Base-by-base conservation (phyloP, 331 rosid species). In the Prunus yedoensis region DNA sequence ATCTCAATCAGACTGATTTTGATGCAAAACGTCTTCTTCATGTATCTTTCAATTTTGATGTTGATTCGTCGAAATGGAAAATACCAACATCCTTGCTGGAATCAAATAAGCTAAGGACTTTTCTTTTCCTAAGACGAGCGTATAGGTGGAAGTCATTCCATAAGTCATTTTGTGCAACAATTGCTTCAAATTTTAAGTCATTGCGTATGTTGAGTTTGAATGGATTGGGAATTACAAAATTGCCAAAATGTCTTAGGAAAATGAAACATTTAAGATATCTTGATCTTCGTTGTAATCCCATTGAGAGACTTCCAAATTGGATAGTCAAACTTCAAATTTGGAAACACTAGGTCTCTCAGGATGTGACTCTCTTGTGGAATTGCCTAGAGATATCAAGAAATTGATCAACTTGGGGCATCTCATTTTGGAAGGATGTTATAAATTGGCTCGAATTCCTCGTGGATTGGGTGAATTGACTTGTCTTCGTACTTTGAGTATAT, bases 291-390 rank as follows among this genome's bases (percentile, higher is more conserved):
- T 0, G 1, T 0, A 32, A 32, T 21, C 23, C 23, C 23, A 23
- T 23, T 0, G 23, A 3, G 17, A 52, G 9, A 21, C 81, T 88
- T 52, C 89, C 90, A 4, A 12, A 27, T 1, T 70, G 32, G 8
- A 61, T 83, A 60, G 18, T 46, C 16, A 65, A 59, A 10, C 66
- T 86, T 2, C 51, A 1, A 81, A 86, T 51, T 51, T 88, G 85
- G 82, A 85, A 9, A 77, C 85, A 4, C 50, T 88, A 10, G 70
- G 71, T 10, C 82, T 83, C 1, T 59, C 3, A 23, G 1, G 25
- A 23, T 23, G 25, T 23, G 1, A 1, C 25, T 23, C 25, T 4
- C 38, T 32, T 32, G 7, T 32, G 38, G 38, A 32, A 32, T 0
- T 32, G 38, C 38, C 38, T 32, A 32, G 38, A 32, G 38, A 32